Conservation (phyloP, 192 early-diverging fungal species). For the Funneliformis geosporum region DNA sequence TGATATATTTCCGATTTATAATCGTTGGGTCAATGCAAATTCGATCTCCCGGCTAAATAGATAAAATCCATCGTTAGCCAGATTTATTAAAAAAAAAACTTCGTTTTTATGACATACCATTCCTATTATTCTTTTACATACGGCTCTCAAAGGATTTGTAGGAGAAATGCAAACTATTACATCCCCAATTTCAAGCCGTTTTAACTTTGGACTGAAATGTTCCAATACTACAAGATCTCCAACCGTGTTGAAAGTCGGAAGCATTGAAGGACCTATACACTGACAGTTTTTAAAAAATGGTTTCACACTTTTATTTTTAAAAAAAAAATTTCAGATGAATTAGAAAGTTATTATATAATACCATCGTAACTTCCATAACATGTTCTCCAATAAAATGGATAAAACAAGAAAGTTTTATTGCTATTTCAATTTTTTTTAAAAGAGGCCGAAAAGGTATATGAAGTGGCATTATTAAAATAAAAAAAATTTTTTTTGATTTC, state of each 20-base stretch:
- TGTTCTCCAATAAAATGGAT: conserved; percentile 72
- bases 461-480: background rate
- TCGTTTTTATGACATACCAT: conserved; percentile 47
- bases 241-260: conserved; percentile 82
- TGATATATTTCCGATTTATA: conserved; percentile 57
- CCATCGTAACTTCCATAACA: conserved; percentile 74
- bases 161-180: conserved; percentile 80
- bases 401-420: conserved; percentile 66
- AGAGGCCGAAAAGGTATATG: background rate
- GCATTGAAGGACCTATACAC: conserved; percentile 89
- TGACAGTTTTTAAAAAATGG: conserved; percentile 22
- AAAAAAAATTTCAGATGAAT: background rate
- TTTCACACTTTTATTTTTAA: background rate
- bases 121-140: conserved; percentile 85
- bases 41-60: conserved; percentile 71
- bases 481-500: too few species aligned
- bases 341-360: conserved; percentile 40
- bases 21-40: conserved; percentile 77
- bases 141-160: conserved; percentile 57
- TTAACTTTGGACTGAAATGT: conserved; percentile 58
- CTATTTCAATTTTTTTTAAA: conserved; percentile 18
- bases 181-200: conserved; percentile 68
- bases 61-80: background rate
- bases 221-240: conserved; percentile 81
- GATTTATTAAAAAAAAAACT: background rate